These are phyloP conservation scores for Alnus rubra DNA, from an alignment of 306 rosid species.

Conservation along the genomic window DNA sequence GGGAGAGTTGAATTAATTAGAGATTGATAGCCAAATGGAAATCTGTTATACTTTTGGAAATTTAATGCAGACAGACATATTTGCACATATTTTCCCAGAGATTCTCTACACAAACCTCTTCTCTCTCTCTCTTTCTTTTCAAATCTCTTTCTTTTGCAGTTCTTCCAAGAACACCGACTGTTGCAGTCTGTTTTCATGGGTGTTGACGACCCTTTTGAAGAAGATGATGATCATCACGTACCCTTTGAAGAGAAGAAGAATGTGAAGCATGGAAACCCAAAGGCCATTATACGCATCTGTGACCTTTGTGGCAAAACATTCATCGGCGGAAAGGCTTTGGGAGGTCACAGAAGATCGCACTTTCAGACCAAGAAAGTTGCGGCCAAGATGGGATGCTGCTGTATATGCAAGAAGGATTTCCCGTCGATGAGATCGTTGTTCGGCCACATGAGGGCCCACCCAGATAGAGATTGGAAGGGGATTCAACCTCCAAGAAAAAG, in stretches of 20 bases:
- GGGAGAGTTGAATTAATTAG: not conserved
- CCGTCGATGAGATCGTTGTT: slow-evolving; percentile 30
- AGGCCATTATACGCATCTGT: slow-evolving; percentile 7
- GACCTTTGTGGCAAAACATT: slow-evolving; percentile 29
- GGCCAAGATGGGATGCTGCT: slow-evolving; percentile 4
- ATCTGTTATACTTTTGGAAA: slow-evolving; percentile 29
- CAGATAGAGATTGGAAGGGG: slow-evolving; percentile 38
- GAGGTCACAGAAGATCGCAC: slow-evolving; percentile 36
- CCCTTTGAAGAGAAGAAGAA: no score
- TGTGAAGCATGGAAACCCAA: no score
- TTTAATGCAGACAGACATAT: slow-evolving; percentile 10
- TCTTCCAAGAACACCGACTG: not conserved
- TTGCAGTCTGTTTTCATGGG: not conserved
- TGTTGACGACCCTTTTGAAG: no score
- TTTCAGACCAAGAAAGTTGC: not conserved
- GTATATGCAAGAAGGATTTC: slow-evolving; percentile 20
- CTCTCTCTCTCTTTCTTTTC: not conserved
- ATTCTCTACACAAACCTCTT: not conserved
- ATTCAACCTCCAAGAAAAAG: slow-evolving; percentile 22
- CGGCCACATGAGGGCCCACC: slow-evolving; percentile 49
- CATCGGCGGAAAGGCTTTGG: slow-evolving; percentile 28
- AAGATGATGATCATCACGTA: no score
- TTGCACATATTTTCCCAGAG: not conserved
- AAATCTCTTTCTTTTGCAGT: not conserved
- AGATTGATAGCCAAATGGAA: slow-evolving; percentile 2